Evolutionary conservation across 2,329 filamentous ascomycete genomes (phyloP).

Genomic region (Periconia sp.): DNA sequence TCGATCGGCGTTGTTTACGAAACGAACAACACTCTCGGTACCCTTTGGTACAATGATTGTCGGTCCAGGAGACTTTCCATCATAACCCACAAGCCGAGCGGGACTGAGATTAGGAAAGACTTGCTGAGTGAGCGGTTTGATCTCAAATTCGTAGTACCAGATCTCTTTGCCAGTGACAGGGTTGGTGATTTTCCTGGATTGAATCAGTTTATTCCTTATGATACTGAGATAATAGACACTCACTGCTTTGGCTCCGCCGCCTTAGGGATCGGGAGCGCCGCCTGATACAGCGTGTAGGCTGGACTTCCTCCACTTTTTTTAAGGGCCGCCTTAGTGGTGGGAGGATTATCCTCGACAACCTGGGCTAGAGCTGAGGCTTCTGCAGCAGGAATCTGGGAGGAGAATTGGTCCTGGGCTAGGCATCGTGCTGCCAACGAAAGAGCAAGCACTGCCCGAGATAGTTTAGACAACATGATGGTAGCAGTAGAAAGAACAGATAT

Average conservation of each 20-base stretch:
- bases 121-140: conserved; percentile 50
- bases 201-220: neutral
- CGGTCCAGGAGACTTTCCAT: conserved; percentile 38
- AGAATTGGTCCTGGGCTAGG: conserved; percentile 11
- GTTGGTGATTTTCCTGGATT: conserved; percentile 11
- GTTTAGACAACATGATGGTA: conserved; percentile 9
- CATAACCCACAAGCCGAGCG: conserved; percentile 56
- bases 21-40: conserved; percentile 59
- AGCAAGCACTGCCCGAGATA: conserved; percentile 7
- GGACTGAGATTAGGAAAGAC: conserved; percentile 50
- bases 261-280: conserved; percentile 8
- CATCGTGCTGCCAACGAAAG: conserved; percentile 9
- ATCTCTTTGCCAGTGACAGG: conserved; percentile 10
- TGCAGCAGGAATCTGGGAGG: conserved; percentile 9
- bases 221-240: neutral
- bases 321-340: neutral
- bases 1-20: conserved; percentile 56
- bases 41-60: conserved; percentile 57
- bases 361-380: conserved; percentile 11
- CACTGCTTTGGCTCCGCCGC: conserved; percentile 8
- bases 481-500: neutral
- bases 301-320: conserved; percentile 7
- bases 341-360: conserved; percentile 18
- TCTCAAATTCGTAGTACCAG: conserved; percentile 52
- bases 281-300: conserved; percentile 6